Base-by-base conservation (phyloP, 148 eudicot species). In the Nepenthes mirabilis region DNA sequence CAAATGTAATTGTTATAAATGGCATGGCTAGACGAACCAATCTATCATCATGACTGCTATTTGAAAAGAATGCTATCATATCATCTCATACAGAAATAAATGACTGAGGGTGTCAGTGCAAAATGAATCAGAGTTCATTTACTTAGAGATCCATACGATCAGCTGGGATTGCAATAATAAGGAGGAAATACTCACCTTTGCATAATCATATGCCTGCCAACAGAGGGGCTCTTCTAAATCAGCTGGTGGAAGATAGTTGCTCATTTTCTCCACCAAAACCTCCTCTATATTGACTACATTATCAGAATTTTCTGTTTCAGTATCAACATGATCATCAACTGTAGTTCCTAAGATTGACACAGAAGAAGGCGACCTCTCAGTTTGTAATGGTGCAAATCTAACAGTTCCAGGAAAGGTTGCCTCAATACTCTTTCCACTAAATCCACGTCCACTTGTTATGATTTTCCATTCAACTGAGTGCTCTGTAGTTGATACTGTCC, bases 171-270 rank as follows among this genome's bases (percentile, higher is more conserved):
- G 9, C 9, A 45, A 62, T 36, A 36, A 52, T 34, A 63, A 14
- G 34, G 52, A 64, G 59, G 37, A 54, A 49, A 12, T 52, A 70
- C 83, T 37, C 70, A 86, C 99, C 74, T 89, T 94, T 3, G 99
- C 97, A 79, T 89, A 94, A 72, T 84, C 82, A 62, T 86, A 94
- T 37, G 91, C 99, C 70, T 84, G 97, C 97, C 99, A 89, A 81
- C 83, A 85, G 73, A 94, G 84, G 64, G 99, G 97, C 77, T 94
- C 99, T 68, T 94, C 97, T 47, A 94, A 74, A 63, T 86, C 97
- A 71, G 82, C 79, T 56, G 99, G 78, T 68, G 75, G 95, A 59
- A 94, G 99, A 65, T 84, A 83, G 74, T 84, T 89, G 63, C 65
- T 84, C 97, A 89, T 84, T 71, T 89, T 89, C 68, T 84, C 89